phyloP scores from a whole-genome alignment of 2,329 filamentous ascomycete genomes.

The Albifimbria verrucaria region DNA sequence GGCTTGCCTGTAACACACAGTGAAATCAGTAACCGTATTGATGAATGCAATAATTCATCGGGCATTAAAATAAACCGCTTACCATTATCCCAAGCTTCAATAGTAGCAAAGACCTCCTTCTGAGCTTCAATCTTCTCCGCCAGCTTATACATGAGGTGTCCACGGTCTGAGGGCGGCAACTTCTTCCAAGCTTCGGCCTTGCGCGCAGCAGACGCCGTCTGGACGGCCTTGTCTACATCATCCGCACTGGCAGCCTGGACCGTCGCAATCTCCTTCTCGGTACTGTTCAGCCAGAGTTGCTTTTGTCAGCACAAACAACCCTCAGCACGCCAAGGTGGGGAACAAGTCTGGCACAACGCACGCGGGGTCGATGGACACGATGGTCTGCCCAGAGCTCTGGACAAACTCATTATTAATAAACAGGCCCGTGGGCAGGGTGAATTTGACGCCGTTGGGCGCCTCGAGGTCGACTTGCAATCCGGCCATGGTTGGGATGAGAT shows the following conservation, averaged over 20 bases:
- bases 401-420: conserved; percentile 88
- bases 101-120: conserved; percentile 41
- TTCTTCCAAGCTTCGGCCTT: conserved; percentile 66
- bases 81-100: conserved; percentile 67
- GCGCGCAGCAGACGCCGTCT: conserved; percentile 61
- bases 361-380: conserved; percentile 26
- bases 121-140: conserved; percentile 59
- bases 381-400: conserved; percentile 19
- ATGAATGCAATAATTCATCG: neutral
- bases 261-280: conserved; percentile 23
- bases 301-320: neutral
- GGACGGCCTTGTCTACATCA: conserved; percentile 26
- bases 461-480: conserved; percentile 54
- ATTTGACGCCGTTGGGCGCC: conserved; percentile 74
- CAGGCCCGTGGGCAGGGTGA: conserved; percentile 68
- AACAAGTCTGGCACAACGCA: conserved; percentile 8
- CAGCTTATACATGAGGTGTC: conserved; percentile 65
- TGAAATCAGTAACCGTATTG: conserved; percentile 32
- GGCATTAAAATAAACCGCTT: neutral
- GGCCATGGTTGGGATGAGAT: conserved; percentile 16
- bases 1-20: conserved; percentile 44
- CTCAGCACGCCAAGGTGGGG: neutral
- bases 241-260: conserved; percentile 24
- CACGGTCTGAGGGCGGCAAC: conserved; percentile 61
- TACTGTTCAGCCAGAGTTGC: conserved; percentile 10